Conservation (phyloP, 2,329 filamentous ascomycete genomes). For the Aspergillaceae sp. region DNA sequence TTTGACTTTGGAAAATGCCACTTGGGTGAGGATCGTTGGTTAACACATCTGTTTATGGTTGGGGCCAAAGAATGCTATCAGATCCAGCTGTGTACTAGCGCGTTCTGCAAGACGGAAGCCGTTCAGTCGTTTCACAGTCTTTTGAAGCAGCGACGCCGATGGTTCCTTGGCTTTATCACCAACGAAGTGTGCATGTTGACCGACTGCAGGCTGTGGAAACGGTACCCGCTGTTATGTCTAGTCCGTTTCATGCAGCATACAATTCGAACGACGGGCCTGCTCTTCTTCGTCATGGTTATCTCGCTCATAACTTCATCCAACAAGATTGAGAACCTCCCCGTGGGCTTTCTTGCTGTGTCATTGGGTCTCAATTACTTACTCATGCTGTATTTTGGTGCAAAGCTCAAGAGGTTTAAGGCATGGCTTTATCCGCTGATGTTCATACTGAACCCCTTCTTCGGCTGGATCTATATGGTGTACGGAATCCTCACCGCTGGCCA, state of each 20-base stretch:
- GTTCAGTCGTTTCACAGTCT: constrained; percentile 80
- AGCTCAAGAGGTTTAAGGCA: constrained; percentile 81
- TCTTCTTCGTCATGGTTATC: constrained; percentile 90
- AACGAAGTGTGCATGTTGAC: constrained; percentile 99
- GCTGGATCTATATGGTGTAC: constrained; percentile 97
- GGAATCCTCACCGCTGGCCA: constrained; percentile 92
- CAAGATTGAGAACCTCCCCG: constrained; percentile 66
- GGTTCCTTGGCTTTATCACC: constrained; percentile 96
- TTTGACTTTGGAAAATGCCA: constrained; percentile 97
- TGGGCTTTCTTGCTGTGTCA: constrained; percentile 89
- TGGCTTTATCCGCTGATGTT: constrained; percentile 97
- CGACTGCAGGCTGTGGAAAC: constrained; percentile 80
- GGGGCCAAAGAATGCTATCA: constrained; percentile 87
- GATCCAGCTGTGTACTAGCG: constrained; percentile 94
- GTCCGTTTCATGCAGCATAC: constrained; percentile 94
- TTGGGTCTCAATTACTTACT: constrained; percentile 87
- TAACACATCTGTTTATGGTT: constrained; percentile 98
- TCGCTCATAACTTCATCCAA: constrained; percentile 79
- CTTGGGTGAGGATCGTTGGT: constrained; percentile 89
- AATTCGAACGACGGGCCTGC: constrained; percentile 82
- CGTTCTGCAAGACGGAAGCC: constrained; percentile 97
- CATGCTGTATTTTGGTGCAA: constrained; percentile 91
- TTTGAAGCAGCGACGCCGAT: constrained; percentile 86
- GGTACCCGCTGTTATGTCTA: constrained; percentile 77
- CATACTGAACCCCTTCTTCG: constrained; percentile 89